Conservation (phyloP, 768 basidiomycete species). For the Cyathus striatus region DNA sequence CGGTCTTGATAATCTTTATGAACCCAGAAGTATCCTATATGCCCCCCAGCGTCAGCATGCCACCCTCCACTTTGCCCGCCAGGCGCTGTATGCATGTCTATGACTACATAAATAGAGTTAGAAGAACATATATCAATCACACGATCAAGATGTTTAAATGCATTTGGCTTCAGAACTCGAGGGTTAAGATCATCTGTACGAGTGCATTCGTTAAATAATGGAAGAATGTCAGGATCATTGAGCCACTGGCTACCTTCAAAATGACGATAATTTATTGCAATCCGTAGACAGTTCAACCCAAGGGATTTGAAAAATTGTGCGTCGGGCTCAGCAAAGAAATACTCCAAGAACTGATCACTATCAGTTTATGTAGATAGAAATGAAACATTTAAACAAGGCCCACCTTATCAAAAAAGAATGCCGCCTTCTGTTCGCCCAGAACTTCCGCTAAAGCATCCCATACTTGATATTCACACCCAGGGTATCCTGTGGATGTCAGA, state of each 20-base stretch:
- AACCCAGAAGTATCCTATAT: slow-evolving; percentile 68
- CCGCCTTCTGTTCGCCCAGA: slow-evolving; percentile 61
- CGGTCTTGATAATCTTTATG: slow-evolving; percentile 85
- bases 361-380: no score
- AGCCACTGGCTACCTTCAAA: slow-evolving; percentile 43
- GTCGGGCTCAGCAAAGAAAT: slow-evolving; percentile 76
- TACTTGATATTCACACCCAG: slow-evolving; percentile 78
- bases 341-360: slow-evolving; percentile 63
- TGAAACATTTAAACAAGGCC: slow-evolving; percentile 4
- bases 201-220: no score
- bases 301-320: slow-evolving; percentile 72
- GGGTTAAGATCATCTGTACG: slow-evolving; percentile 68
- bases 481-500: slow-evolving; percentile 44
- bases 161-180: slow-evolving; percentile 65
- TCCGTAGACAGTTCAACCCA: slow-evolving; percentile 74
- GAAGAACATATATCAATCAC: slow-evolving; percentile 69
- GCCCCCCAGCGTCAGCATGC: slow-evolving; percentile 72
- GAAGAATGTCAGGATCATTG: not conserved
- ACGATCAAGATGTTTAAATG: slow-evolving; percentile 82
- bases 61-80: slow-evolving; percentile 76
- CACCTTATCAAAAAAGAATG: slow-evolving; percentile 81
- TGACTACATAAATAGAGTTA: slow-evolving; percentile 71
- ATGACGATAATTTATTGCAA: slow-evolving; percentile 70
- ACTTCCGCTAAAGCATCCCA: slow-evolving; percentile 60
- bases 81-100: slow-evolving; percentile 76